Evolutionary conservation across 169 alveolate genomes (phyloP).

Genomic region (Cryptosporidium muris): DNA sequence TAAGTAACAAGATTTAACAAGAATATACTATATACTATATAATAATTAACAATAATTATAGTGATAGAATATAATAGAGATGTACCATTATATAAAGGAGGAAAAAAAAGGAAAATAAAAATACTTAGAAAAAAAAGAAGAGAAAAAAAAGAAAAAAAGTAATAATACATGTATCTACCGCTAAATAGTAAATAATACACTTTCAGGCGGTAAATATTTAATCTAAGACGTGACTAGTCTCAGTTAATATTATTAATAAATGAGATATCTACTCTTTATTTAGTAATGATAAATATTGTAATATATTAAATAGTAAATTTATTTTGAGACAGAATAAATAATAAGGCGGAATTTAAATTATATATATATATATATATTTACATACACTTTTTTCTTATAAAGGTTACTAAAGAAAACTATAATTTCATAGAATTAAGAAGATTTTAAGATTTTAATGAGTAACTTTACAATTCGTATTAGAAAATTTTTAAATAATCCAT

Average conservation of each 20-base stretch:
- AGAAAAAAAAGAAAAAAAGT: neutral
- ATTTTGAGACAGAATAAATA: neutral
- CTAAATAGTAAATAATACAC: no score
- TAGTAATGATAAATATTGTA: no score
- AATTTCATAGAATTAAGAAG: neutral
- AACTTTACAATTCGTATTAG: constrained; percentile 84
- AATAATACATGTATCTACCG: no score
- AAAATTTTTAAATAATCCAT: constrained; percentile 88
- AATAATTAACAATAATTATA: neutral
- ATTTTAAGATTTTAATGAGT: constrained; percentile 10
- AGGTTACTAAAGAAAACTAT: constrained; percentile 6
- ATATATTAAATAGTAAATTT: neutral
- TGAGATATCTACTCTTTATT: no score
- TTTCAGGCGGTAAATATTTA: neutral
- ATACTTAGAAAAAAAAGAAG: neutral
- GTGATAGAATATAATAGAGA: neutral
- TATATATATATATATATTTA: no score
- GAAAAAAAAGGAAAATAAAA: neutral
- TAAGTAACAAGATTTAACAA: no score
- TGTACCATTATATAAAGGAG: neutral
- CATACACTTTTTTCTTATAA: neutral
- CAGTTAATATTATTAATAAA: no score
- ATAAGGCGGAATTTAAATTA: no score
- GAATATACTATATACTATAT: neutral
- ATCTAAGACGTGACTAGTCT: neutral